Evolutionary conservation across 441 rosid species (phyloP), one percentile per base, ranked within the genome.

Genomic region (Geranium incanum): DNA sequence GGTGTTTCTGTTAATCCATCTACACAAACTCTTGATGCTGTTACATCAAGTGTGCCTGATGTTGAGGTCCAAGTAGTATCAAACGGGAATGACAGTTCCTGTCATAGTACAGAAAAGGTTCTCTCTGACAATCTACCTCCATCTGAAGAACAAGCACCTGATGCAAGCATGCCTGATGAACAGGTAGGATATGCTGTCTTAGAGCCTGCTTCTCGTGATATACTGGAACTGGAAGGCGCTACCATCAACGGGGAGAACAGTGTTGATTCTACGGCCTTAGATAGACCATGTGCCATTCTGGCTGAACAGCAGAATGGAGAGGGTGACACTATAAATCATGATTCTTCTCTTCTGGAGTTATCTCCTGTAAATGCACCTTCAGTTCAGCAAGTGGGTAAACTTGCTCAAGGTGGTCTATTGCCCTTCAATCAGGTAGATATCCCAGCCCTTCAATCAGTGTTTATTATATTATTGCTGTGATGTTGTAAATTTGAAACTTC

Each of bases 391-490:
- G 72, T 70, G 66, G 57, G 16, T 50, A 50, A 13, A 52, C 15
- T 50, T 37, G 71, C 72, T 74, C 78, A 79, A 68, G 48, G 50
- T 69, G 74, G 60, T 37, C 62, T 77, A 67, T 3, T 74, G 59
- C 78, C 77, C 71, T 78, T 72, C 57, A 68, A 81, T 80, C 80
- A 80, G 77, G 89, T 83, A 50, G 15, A 5, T 50, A 2, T 9
- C 52, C 52, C 45, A 5, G 45, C 11, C 45, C 45, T 8, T 5
- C 6, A 41, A 41, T 41, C 8, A 41, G 45, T 41, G 45, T 4
- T 8, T 1, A 5, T 50, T 50, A 50, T 50, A 50, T 50, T 50
- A 11, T 2, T 50, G 13, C 15, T 50, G 16, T 50, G 57, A 16
- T 13, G 13, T 11, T 50, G 18, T 50, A 50, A 50, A 11, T 13